Evolutionary conservation across 306 rosid species (phyloP), one percentile per base, ranked within the genome.

Genomic region (Prunus campanulata): DNA sequence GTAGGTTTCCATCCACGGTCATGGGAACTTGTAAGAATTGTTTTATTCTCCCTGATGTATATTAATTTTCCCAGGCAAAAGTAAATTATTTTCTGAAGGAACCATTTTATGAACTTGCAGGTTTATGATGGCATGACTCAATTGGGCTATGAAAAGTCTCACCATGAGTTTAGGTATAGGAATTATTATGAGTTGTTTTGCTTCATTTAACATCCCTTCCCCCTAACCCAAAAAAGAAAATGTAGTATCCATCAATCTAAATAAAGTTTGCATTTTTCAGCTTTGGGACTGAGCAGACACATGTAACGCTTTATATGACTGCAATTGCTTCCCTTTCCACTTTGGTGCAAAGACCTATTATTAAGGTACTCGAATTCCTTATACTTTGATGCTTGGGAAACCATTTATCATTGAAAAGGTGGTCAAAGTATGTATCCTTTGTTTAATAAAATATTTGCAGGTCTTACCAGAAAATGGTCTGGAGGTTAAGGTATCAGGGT

Each of bases 1-100:
- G 93, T 90, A 83, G 99, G 99, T 68, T 92, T 95, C 85, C 97
- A 95, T 85, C 99, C 97, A 2, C 84, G 97, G 63, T 84, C 99
- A 60, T 95, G 99, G 99, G 99, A 95, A 80, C 85, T 95, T 82
- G 99, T 95, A 85, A 86, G 96, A 78, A 76, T 69, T 72, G 50
- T 83, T 74, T 44, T 64, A 42, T 84, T 76, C 68, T 35, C 59
- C 8, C 60, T 61, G 67, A 73, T 49, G 59, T 59, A 51, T 62
- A 49, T 83, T n/a, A 63, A 39, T 74, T 69, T 74, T 25, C 73
- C 8, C 69, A 14, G 54, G 16, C 51, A 61, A 64, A 72, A 75
- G 65, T 70, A 18, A 39, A 71, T 69, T 39, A 52, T 30, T 57
- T 30, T 62, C 74, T 59, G 50, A 20, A 70, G 54, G 78, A 59